Evolutionary conservation across 2,329 filamentous ascomycete genomes (phyloP).

Genomic region (Phaeophleospora eucalypticola): DNA sequence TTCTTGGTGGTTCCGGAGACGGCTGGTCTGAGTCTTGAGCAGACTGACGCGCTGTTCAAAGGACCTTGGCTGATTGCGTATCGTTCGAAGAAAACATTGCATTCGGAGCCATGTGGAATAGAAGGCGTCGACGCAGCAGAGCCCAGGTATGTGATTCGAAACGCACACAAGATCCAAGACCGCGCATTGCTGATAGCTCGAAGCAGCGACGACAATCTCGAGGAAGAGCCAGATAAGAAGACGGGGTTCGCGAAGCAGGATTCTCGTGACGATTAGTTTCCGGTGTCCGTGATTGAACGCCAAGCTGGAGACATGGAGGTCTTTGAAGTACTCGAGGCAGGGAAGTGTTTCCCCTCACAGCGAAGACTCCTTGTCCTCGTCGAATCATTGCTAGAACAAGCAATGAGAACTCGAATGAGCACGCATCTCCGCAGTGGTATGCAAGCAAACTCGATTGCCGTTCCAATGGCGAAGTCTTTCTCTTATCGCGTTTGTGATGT

Average conservation of each 20-base stretch:
- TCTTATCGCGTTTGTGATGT: too few relatives aligned
- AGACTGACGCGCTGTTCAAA: slow-evolving; percentile 19
- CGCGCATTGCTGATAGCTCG: too few relatives aligned
- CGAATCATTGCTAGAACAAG: too few relatives aligned
- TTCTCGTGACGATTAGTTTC: neutral
- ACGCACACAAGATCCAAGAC: too few relatives aligned
- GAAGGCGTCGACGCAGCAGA: neutral
- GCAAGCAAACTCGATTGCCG: too few relatives aligned
- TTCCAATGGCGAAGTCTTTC: too few relatives aligned
- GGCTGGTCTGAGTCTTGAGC: slow-evolving; percentile 37
- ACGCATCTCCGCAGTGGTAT: too few relatives aligned
- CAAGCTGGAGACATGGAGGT: neutral
- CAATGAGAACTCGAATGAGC: too few relatives aligned
- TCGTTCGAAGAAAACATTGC: neutral
- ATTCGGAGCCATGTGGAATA: neutral
- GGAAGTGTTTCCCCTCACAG: neutral
- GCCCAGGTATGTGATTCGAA: neutral
- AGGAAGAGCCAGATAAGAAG: neutral
- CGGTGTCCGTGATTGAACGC: too few relatives aligned
- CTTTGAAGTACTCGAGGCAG: neutral
- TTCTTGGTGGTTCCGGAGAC: slow-evolving; percentile 41
- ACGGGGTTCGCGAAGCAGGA: neutral
- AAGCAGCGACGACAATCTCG: neutral
- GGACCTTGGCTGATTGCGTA: slow-evolving; percentile 6
- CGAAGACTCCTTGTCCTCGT: too few relatives aligned